Evolutionary conservation across 257 asterid genomes (phyloP).

Genomic region (Ocimum tenuiflorum): DNA sequence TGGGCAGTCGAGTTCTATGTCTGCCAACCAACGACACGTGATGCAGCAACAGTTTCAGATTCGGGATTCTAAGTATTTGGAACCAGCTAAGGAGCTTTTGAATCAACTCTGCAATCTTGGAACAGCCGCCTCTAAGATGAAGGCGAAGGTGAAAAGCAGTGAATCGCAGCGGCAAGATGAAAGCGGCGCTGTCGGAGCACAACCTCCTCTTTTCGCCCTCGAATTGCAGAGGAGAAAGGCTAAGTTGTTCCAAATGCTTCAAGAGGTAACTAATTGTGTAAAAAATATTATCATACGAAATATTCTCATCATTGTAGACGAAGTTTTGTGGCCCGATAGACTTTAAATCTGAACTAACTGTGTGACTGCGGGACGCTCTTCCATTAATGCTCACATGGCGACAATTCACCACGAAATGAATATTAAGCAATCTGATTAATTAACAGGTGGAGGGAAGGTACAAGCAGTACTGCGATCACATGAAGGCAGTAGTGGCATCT

Average conservation of each 20-base stretch:
- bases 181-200: constrained; percentile 15
- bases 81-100: constrained; percentile 65
- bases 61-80: constrained; percentile 51
- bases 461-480: constrained; percentile 78
- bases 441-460: constrained; percentile 77
- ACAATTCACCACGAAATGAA: not conserved
- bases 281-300: too few species aligned
- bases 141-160: constrained; percentile 18
- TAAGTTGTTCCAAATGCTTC: constrained; percentile 73
- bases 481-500: constrained; percentile 60
- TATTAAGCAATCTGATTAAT: too few species aligned
- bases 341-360: constrained; percentile 6
- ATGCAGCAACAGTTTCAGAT: constrained; percentile 32
- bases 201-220: constrained; percentile 40
- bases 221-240: constrained; percentile 69
- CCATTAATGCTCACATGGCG: constrained; percentile 13
- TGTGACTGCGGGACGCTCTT: constrained; percentile 7
- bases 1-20: too few species aligned
- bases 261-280: constrained; percentile 43
- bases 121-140: constrained; percentile 5
- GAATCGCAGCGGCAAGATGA: constrained; percentile 19
- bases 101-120: constrained; percentile 64
- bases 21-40: not conserved
- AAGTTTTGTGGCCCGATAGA: not conserved
- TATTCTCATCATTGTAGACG: too few species aligned